Evolutionary conservation across 176 grass and related monocot species (phyloP), one percentile per base, ranked within the genome.

Genomic region (Eragrostis curvula): DNA sequence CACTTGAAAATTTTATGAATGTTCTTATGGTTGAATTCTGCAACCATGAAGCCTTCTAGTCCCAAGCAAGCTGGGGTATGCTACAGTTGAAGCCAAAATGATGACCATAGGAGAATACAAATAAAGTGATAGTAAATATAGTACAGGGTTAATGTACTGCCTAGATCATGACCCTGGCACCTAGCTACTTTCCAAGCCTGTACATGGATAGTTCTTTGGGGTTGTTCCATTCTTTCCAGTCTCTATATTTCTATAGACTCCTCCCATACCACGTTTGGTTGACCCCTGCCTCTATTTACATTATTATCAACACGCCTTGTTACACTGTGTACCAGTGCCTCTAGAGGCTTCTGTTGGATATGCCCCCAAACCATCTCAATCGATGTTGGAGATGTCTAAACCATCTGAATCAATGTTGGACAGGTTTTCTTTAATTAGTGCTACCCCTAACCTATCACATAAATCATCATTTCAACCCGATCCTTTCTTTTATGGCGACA

Each of bases 1-100:
- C 46, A 65, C 62, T 3, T 80, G 10, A 71, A 64, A 78, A 57
- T 55, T 20, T 5, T 84, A 18, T 56, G 66, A 29, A 36, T 76
- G 23, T 21, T 57, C 41, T 46, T 45, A 46, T 61, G 58, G 24
- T 61, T 28, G 11, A 61, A 28, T 61, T 61, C 58, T 61, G 3
- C 58, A 61, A 61, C 56, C 23, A 12, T 2, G 25, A 8, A 24
- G 8, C 8, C 20, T 57, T 57, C 23, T 57, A 57, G 56, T 24
- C n/a, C 56, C 56, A 59, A 9, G n/a, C 8, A 59, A 24, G 56
- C 12, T 25, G 9, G 56, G 56, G 9, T 11, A 57, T 2, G 56
- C 21, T 59, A 25, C n/a, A 24, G 56, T 59, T 59, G 24, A 59
- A 59, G 21, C n/a, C 8, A 18, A 59, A 56, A 56, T 10, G 9